phyloP scores from a whole-genome alignment of 257 asterid species.

The Solanum medicagineum region DNA sequence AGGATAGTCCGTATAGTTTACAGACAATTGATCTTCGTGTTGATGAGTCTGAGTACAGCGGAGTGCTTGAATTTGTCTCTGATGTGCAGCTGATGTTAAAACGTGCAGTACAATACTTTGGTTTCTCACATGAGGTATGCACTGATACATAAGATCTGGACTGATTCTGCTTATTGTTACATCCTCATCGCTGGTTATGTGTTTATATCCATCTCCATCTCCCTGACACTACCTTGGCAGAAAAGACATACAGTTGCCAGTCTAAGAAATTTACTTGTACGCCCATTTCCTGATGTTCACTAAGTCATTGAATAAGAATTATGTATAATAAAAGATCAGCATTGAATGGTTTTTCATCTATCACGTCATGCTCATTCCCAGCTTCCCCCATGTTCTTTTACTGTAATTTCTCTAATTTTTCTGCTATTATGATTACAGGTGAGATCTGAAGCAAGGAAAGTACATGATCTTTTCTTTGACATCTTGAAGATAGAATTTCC shows the following conservation, averaged over 20 bases:
- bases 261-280: background rate
- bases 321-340: background rate
- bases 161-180: background rate
- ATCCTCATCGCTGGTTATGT: background rate
- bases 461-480: constrained; percentile 94
- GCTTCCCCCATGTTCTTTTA: background rate
- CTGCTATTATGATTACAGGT: constrained; percentile 39
- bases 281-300: background rate
- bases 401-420: background rate
- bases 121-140: constrained; percentile 68
- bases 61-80: constrained; percentile 67
- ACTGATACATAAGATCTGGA: background rate
- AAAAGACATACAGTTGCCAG: background rate
- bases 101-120: constrained; percentile 56
- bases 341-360: background rate
- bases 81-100: constrained; percentile 89
- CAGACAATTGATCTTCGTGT: constrained; percentile 57
- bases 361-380: background rate
- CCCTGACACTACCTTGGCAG: background rate
- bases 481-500: constrained; percentile 71
- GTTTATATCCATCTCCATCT: background rate
- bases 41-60: constrained; percentile 56
- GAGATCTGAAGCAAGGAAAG: constrained; percentile 82
- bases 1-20: constrained; percentile 53
- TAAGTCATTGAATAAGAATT: background rate